Evolutionary conservation across 495 filamentous ascomycete genomes (phyloP).

Genomic region (Podospora pseudoanserina): DNA sequence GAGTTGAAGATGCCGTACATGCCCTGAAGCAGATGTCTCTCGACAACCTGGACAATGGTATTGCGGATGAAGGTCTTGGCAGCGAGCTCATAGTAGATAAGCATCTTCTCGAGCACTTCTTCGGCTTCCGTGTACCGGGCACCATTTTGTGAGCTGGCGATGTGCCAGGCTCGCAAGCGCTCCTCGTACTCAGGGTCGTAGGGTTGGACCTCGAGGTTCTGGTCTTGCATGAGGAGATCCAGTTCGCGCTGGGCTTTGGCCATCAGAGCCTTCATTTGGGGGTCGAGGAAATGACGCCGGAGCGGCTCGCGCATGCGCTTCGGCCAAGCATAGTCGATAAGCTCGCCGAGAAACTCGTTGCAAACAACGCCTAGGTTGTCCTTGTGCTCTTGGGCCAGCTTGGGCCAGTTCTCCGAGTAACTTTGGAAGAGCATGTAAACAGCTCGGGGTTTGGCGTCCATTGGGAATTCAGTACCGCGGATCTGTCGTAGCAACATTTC

Average conservation of each 20-base stretch:
- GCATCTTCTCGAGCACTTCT: constrained; percentile 44
- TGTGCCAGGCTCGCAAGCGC: constrained; percentile 34
- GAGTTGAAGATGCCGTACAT: constrained; percentile 42
- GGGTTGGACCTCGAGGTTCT: constrained; percentile 40
- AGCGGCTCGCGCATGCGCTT: constrained; percentile 39
- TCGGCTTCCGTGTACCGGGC: constrained; percentile 35
- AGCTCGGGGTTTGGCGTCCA: constrained; percentile 38
- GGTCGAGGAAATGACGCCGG: constrained; percentile 36
- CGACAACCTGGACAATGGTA: constrained; percentile 39
- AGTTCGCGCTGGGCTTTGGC: constrained; percentile 39
- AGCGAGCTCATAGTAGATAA: constrained; percentile 41
- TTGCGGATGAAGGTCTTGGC: constrained; percentile 39
- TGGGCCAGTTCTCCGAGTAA: constrained; percentile 40
- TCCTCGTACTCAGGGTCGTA: constrained; percentile 42
- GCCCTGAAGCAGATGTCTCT: constrained; percentile 38
- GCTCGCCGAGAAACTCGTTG: constrained; percentile 42
- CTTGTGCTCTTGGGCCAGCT: constrained; percentile 41
- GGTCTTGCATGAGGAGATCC: constrained; percentile 34
- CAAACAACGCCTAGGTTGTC: constrained; percentile 42
- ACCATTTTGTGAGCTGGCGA: constrained; percentile 24
- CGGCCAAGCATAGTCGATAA: constrained; percentile 42
- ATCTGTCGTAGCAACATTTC: constrained; percentile 36
- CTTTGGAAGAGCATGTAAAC: constrained; percentile 44
- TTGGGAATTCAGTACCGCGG: constrained; percentile 41
- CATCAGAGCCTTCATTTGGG: constrained; percentile 36